Evolutionary conservation across 768 basidiomycete species (phyloP).

Genomic region (Leccinellum rugosiceps): DNA sequence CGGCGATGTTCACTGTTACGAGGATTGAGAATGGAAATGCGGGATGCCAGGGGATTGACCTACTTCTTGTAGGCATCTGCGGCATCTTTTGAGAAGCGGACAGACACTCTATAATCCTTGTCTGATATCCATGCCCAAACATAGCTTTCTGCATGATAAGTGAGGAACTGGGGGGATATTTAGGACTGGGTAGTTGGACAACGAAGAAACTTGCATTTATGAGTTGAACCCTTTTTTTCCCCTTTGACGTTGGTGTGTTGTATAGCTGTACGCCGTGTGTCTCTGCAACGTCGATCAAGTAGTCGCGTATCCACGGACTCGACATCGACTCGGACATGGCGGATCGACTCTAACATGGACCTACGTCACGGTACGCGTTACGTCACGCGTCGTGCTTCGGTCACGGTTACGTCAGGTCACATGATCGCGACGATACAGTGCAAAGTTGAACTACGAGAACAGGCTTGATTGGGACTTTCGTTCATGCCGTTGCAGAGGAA

Average conservation of each 20-base stretch:
- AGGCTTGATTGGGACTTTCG: no score
- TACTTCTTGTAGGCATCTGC: slow-evolving; percentile 41
- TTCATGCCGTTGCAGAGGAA: slow-evolving; percentile 21
- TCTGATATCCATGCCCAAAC: slow-evolving; percentile 69
- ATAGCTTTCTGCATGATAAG: slow-evolving; percentile 42
- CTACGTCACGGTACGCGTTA: slow-evolving; percentile 12
- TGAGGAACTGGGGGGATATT: slow-evolving; percentile 49
- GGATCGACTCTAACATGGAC: background rate
- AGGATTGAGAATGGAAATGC: slow-evolving; percentile 4
- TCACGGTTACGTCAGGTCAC: slow-evolving; percentile 23
- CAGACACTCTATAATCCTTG: slow-evolving; percentile 45
- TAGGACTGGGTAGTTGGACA: background rate
- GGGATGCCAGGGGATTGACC: slow-evolving; percentile 16
- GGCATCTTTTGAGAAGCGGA: slow-evolving; percentile 54
- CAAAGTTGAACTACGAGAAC: no score
- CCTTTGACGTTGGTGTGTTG: slow-evolving; percentile 21
- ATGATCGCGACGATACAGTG: slow-evolving; percentile 9
- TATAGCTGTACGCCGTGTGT: slow-evolving; percentile 45
- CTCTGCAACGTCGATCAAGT: slow-evolving; percentile 50
- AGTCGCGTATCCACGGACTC: slow-evolving; percentile 54
- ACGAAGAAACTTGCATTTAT: slow-evolving; percentile 41
- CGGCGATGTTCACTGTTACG: slow-evolving; percentile 23
- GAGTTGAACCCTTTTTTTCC: slow-evolving; percentile 56
- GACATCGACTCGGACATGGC: slow-evolving; percentile 39
- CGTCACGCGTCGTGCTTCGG: slow-evolving; percentile 19